Evolutionary conservation across 31 red algal genomes (phyloP), one percentile per base, ranked within the genome.

Genomic region (Asparagopsis taxiformis): DNA sequence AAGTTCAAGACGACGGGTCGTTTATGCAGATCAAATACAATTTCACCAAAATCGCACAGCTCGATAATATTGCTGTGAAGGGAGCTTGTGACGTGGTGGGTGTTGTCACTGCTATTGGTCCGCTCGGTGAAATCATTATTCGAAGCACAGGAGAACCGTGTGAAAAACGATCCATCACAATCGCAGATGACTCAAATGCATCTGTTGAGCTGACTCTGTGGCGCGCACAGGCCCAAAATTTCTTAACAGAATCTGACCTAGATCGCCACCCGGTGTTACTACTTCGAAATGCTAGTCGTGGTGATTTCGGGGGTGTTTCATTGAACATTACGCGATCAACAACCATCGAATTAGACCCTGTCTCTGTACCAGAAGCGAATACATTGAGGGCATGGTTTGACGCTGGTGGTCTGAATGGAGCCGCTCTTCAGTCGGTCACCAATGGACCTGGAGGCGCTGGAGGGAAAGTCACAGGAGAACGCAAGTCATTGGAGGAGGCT

Each of bases 301-400:
- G 94, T 10, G 94, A 97, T 51, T 97, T 93, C 61, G 67, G 74
- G 1, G 89, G 94, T 19, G 77, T 93, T 24, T 82, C 55, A 1
- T 77, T 97, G 30, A 85, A 92, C 62, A 59, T 79, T 3, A 72
- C 59, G 21, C 68, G 57, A 31, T 55, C 39, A 31, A 93, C 94
- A 13, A 78, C 71, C 8, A 69, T 97, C 55, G 89, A 90, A 41
- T 17, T 93, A 19, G 85, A 97, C 53, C 94, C 94, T 15, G 83
- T 74, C 24, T 59, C 83, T 71, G 71, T 97, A 10, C 31, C 32
- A 20, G 83, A 97, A 63, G 94, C 94, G 1, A 79, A 89, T 51
- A 79, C 75, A 50, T 49, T 97, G 11, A 75, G 89, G 55, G 84
- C 62, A 8, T 97, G 94, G 94, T 97, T 68, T 74, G 94, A 97